Percentiles rank a stretch among this genome's conserved stretches.
These are phyloP conservation scores for Globisporangium echinulatum DNA, from an alignment of 352 stramenopile genomes.

Conservation along the genomic window DNA sequence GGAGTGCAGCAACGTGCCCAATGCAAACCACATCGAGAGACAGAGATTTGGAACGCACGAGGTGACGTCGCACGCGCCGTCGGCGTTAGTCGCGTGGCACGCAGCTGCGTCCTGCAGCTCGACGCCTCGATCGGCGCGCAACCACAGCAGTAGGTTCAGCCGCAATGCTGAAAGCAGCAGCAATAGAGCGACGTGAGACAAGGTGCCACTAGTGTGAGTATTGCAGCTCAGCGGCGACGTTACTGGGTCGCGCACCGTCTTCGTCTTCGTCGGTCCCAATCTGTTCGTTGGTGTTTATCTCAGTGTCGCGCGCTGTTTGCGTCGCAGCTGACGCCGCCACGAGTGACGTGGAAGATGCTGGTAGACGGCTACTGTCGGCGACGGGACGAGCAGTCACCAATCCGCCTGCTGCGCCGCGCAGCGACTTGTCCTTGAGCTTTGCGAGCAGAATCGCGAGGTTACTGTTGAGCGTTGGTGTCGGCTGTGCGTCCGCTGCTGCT, in stretches of 20 bases:
- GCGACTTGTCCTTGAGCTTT: slow-evolving; percentile 19
- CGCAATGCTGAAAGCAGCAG: slow-evolving; percentile 18
- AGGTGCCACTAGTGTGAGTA: neutral
- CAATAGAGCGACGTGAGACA: neutral
- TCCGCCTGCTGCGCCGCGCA: neutral
- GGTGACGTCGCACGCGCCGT: slow-evolving; percentile 32
- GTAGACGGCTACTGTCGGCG: no score
- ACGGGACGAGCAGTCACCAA: no score
- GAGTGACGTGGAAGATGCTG: neutral
- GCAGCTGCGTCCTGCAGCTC: slow-evolving; percentile 29
- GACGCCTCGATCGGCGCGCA: slow-evolving; percentile 44
- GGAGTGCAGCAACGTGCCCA: neutral
- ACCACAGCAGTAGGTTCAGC: slow-evolving; percentile 33
- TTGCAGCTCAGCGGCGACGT: neutral
- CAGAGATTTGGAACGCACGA: slow-evolving; percentile 18
- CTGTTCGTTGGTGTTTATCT: neutral
- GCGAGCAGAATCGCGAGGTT: slow-evolving; percentile 18
- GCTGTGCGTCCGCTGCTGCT: neutral
- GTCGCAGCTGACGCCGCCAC: neutral
- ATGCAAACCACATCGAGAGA: neutral
- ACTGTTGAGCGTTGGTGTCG: neutral
- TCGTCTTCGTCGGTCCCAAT: neutral
- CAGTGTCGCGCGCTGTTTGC: neutral
- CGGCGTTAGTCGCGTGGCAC: slow-evolving; percentile 26
- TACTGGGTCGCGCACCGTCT: neutral